Base-by-base conservation (phyloP, 768 basidiomycete genomes). In the Mycena galopus region DNA sequence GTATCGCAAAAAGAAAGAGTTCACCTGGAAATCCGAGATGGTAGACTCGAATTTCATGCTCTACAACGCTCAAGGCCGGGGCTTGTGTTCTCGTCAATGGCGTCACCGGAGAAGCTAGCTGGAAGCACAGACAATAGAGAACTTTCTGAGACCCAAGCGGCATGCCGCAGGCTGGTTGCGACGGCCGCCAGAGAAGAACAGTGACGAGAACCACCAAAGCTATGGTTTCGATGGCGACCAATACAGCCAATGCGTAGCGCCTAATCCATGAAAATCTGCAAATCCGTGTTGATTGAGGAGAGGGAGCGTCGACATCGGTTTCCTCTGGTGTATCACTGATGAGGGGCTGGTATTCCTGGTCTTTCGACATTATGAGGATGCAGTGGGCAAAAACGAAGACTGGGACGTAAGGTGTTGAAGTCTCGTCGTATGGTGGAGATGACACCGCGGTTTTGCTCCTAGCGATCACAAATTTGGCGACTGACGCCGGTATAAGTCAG, bases 31-130 rank as follows among this genome's bases (percentile, higher is more conserved):
- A 69, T 23, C 61, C 72, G 12, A 53, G 33, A n/a, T 68, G 21
- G 53, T 51, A 68, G 23, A 73, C 72, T 30, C 29, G n/a, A n/a
- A 73, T 67, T 35, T 73, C 66, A 42, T 73, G 42, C n/a, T 73
- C 72, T 4, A 73, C 61, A 11, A 30, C 72, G 8, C 35, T 29
- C 10, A 63, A 55, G 23, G 67, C 72, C 3, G 72, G 72, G 19
- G 72, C 72, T 73, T 30, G 21, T 35, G 8, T 27, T 33, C 30
- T 29, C 25, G 19, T 56, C 33, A 60, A n/a, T 27, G 29, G 23
- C 25, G 44, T 17, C 33, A 14, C 19, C 0, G 53, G 27, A 39
- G 42, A 44, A 11, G 42, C 42, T 44, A 44, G 42, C 4, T 25
- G 23, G 9, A n/a, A 39, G 4, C 21, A 51, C 65, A 4, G 21